Evolutionary conservation across 2,329 filamentous ascomycete species (phyloP).

Genomic region (Penicillium olsonii): DNA sequence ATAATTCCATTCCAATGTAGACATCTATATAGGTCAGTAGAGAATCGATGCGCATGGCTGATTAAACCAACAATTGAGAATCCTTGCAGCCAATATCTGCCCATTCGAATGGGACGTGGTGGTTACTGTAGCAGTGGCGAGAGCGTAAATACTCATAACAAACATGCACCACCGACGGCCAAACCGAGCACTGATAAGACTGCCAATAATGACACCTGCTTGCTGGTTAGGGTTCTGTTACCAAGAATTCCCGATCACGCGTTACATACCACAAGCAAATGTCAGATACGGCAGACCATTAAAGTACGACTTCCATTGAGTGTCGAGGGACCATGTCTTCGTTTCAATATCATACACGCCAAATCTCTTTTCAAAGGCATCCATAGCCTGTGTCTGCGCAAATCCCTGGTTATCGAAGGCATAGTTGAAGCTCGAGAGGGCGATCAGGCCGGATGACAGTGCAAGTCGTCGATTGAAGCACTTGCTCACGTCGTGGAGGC

Average conservation of each 20-base stretch:
- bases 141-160: slow-evolving; percentile 39
- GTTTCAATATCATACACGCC: slow-evolving; percentile 28
- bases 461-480: slow-evolving; percentile 12
- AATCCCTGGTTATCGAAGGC: slow-evolving; percentile 45
- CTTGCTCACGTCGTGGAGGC: background rate
- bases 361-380: slow-evolving; percentile 37
- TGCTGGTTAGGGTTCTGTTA: slow-evolving; percentile 5
- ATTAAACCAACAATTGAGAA: slow-evolving; percentile 33
- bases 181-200: slow-evolving; percentile 30
- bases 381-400: slow-evolving; percentile 42
- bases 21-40: slow-evolving; percentile 17
- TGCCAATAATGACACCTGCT: slow-evolving; percentile 30
- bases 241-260: slow-evolving; percentile 6
- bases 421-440: slow-evolving; percentile 43
- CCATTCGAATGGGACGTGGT: slow-evolving; percentile 31
- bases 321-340: slow-evolving; percentile 28
- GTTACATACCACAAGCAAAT: slow-evolving; percentile 12
- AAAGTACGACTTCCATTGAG: slow-evolving; percentile 39
- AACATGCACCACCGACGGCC: slow-evolving; percentile 42
- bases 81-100: slow-evolving; percentile 39
- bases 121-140: slow-evolving; percentile 34
- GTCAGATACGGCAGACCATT: slow-evolving; percentile 15
- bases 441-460: slow-evolving; percentile 29
- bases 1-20: slow-evolving; percentile 46
- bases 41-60: too few relatives aligned